Percentiles rank a stretch among this genome's conserved stretches.
phyloP scores from a whole-genome alignment of 1,284 basidiomycete genomes.

The Pseudozyma sp. region DNA sequence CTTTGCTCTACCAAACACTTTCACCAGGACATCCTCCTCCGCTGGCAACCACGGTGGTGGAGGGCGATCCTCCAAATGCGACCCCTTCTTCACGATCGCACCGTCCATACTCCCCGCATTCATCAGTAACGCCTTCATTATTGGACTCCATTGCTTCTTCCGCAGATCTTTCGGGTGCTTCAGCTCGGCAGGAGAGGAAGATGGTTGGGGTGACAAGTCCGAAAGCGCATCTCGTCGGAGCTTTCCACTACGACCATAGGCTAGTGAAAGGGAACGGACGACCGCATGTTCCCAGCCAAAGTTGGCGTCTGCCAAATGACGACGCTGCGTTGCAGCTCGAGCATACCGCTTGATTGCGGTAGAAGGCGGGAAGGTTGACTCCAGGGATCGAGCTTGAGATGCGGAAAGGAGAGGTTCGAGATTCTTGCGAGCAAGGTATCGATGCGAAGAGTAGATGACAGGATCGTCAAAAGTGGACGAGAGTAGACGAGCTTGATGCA shows the following conservation, averaged over 20 bases:
- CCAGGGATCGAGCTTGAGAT: not conserved
- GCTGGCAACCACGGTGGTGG: constrained; percentile 38
- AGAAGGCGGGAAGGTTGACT: constrained; percentile 8
- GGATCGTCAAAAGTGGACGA: constrained; percentile 28
- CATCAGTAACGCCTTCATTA: constrained; percentile 18
- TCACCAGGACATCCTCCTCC: constrained; percentile 28
- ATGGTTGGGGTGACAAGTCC: constrained; percentile 18
- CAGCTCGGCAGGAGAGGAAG: not conserved
- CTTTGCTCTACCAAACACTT: constrained; percentile 12
- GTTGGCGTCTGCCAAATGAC: constrained; percentile 43
- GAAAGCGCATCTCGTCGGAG: constrained; percentile 32
- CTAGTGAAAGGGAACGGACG: constrained; percentile 23
- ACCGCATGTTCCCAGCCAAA: constrained; percentile 44
- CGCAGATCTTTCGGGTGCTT: constrained; percentile 4
- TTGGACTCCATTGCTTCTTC: constrained; percentile 1
- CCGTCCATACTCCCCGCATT: constrained; percentile 30
- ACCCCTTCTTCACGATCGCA: constrained; percentile 9
- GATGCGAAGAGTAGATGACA: constrained; percentile 28
- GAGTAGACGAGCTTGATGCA: constrained; percentile 39
- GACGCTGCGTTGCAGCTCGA: constrained; percentile 27
- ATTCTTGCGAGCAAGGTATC: constrained; percentile 34
- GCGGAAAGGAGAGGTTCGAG: constrained; percentile 31
- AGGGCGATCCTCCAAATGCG: constrained; percentile 14
- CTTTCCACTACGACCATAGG: constrained; percentile 35
- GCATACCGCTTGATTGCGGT: constrained; percentile 10